Evolutionary conservation across 768 basidiomycete genomes (phyloP).

Genomic region (Tulasnella sp.): DNA sequence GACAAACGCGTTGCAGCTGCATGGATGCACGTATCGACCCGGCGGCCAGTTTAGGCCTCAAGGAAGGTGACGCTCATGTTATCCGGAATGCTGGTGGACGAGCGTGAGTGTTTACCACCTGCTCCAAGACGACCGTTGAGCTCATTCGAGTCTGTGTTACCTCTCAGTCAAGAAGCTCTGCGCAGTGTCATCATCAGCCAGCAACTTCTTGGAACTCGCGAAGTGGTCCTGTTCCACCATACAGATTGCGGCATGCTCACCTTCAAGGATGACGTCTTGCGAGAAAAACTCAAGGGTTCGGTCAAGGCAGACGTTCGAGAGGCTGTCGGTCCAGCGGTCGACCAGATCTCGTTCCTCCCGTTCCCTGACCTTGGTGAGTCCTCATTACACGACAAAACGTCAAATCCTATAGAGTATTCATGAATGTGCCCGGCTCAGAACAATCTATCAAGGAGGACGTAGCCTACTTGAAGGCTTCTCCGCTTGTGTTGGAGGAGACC

Average conservation of each 20-base stretch:
- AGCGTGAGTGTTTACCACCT: constrained; percentile 45
- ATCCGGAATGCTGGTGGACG: constrained; percentile 70
- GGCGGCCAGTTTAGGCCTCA: constrained; percentile 55
- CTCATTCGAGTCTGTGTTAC: constrained; percentile 1
- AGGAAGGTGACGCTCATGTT: constrained; percentile 66
- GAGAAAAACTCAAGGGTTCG: constrained; percentile 49
- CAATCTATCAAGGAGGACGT: constrained; percentile 58
- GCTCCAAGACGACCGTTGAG: background rate
- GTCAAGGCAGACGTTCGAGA: constrained; percentile 38
- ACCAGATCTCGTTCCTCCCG: constrained; percentile 55
- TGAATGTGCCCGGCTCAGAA: constrained; percentile 41
- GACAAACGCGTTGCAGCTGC: constrained; percentile 49
- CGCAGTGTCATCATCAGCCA: constrained; percentile 69
- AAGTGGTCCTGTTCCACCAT: constrained; percentile 67
- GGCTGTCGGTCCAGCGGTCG: constrained; percentile 37
- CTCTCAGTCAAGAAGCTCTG: constrained; percentile 55
- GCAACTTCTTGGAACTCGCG: constrained; percentile 63
- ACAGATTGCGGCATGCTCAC: constrained; percentile 71
- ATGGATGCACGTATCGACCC: constrained; percentile 73
- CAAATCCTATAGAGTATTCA: background rate
- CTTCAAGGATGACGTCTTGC: constrained; percentile 49
- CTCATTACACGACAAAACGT: background rate
- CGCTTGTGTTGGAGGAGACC: constrained; percentile 53
- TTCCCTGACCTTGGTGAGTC: constrained; percentile 41
- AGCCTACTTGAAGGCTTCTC: constrained; percentile 52